phyloP scores from a whole-genome alignment of 305 asterid species.

The Fraxinus xanthoxyloides region DNA sequence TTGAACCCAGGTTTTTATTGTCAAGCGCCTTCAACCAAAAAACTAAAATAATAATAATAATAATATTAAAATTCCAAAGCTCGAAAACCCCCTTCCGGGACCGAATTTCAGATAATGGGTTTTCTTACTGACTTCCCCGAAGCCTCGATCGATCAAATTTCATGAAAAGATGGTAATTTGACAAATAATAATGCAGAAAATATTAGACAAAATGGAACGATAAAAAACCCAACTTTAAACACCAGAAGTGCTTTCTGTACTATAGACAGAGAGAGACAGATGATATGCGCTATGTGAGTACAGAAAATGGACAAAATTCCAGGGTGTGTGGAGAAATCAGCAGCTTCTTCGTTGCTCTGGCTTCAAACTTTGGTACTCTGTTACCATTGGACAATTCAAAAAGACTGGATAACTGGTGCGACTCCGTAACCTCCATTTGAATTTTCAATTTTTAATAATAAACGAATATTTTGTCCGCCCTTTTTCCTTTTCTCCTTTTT shows the following conservation, averaged over 20 bases:
- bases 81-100: slow-evolving; percentile 19
- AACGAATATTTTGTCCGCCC: background rate
- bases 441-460: slow-evolving; percentile 20
- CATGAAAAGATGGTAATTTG: slow-evolving; percentile 29
- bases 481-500: background rate
- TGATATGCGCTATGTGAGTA: background rate
- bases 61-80: slow-evolving; percentile 18
- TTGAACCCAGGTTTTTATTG: slow-evolving; percentile 12
- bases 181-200: slow-evolving; percentile 15
- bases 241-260: slow-evolving; percentile 25
- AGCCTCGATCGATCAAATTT: slow-evolving; percentile 33
- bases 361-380: background rate
- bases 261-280: background rate
- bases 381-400: slow-evolving; percentile 30
- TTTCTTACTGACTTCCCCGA: slow-evolving; percentile 17
- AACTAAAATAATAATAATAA: background rate
- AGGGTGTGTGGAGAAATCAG: slow-evolving; percentile 25
- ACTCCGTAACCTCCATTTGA: slow-evolving; percentile 22
- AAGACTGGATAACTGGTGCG: slow-evolving; percentile 5
- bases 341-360: slow-evolving; percentile 23
- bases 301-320: slow-evolving; percentile 4
- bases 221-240: slow-evolving; percentile 10
- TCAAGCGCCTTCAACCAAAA: background rate
- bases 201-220: slow-evolving; percentile 14
- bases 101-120: slow-evolving; percentile 19